Conservation (phyloP, 2,329 filamentous ascomycete species). For the Stemphylium beticola region DNA sequence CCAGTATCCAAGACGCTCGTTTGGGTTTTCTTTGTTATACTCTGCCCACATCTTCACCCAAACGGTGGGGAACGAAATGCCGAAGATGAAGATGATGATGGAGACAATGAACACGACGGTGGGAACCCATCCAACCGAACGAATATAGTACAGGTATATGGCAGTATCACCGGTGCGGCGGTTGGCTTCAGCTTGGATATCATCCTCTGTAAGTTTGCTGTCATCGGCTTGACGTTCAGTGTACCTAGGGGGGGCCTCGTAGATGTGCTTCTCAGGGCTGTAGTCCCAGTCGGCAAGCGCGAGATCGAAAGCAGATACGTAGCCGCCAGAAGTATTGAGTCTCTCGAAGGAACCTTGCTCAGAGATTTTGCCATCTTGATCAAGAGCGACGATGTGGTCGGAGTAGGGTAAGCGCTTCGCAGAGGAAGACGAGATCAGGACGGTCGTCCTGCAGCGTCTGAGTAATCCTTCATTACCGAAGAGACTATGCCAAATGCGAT, state of each 20-base stretch:
- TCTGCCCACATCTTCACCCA: conserved; percentile 60
- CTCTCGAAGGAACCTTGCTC: conserved; percentile 52
- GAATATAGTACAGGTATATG: conserved; percentile 44
- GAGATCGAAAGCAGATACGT: conserved; percentile 46
- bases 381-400: conserved; percentile 53
- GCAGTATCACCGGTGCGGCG: conserved; percentile 41
- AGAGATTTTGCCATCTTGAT: conserved; percentile 39
- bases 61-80: conserved; percentile 44
- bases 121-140: conserved; percentile 38
- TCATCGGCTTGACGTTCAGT: conserved; percentile 27
- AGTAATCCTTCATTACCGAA: conserved; percentile 56
- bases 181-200: conserved; percentile 40
- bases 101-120: conserved; percentile 40
- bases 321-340: conserved; percentile 40
- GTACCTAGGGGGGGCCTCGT: conserved; percentile 41
- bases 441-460: conserved; percentile 45
- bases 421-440: conserved; percentile 44
- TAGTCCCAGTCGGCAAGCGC: conserved; percentile 41
- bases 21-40: conserved; percentile 49
- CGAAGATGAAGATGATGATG: conserved; percentile 44
- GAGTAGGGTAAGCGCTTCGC: conserved; percentile 48
- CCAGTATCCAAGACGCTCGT: conserved; percentile 44
- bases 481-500: conserved; percentile 56
- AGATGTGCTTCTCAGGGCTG: conserved; percentile 34
- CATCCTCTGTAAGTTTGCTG: conserved; percentile 38